Base-by-base conservation (phyloP, 768 basidiomycete species). In the Suillus variegatus region DNA sequence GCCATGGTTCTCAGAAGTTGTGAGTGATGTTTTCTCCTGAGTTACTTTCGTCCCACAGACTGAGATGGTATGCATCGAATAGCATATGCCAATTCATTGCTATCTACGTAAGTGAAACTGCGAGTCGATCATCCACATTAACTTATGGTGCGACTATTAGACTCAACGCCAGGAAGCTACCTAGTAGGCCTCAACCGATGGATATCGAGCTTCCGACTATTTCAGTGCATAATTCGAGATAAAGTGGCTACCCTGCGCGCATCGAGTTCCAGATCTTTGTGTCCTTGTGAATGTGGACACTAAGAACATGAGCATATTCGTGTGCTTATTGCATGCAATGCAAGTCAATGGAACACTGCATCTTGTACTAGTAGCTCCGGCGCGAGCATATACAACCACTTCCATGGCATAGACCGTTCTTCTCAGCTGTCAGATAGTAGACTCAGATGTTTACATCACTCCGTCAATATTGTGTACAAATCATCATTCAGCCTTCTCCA, bases 11-110 rank as follows among this genome's bases (percentile, higher is more conserved):
- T 41, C 25, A 60, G 38, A 38, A 32, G 40, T 10, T 63, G 62
- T 63, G 36, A 63, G 62, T 55, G 51, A 28, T n/a, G 16, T 6
- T 22, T 58, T 58, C 14, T 38, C 14, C 7, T 12, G 20, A 58
- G 25, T 40, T 56, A 28, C 7, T 12, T 4, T 14, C 12, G 32
- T 55, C 18, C 16, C 0, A 12, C 10, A 20, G 52, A 40, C 62
- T 57, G 28, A 41, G 7, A 57, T 36, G 36, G 8, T 10, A 12
- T 20, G 16, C 3, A 60, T 36, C 32, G 16, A 35, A 63, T 2
- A 36, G 51, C 52, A 57, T 61, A 63, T 41, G 18, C 28, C 28
- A 63, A 63, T 58, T 63, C 56, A 5, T 22, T 63, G 1, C 25
- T 63, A 12, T 18, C 62, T 7, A 20, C 41, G 62, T 60, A 20